Evolutionary conservation across 148 eudicot genomes (phyloP), one percentile per base, ranked within the genome.

Genomic region (Vaccinium corymbosum): DNA sequence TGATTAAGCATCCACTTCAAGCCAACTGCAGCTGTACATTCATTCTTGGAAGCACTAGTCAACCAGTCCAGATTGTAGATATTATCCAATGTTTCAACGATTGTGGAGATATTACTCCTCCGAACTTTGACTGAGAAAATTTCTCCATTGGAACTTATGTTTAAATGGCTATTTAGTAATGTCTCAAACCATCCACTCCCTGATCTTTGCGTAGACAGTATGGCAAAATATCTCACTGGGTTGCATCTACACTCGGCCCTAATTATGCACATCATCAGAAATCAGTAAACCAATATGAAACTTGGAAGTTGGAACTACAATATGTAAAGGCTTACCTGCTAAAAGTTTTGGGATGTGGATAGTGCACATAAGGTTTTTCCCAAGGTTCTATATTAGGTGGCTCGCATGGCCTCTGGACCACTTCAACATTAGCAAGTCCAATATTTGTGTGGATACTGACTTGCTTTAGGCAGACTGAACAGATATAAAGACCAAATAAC

Each of bases 131-230:
- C 92, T 50, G 96, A 94, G 89, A 95, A 95, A 22, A 95, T 89
- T 88, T 95, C 98, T 68, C 98, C 98, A 83, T 95, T 93, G 53
- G 98, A 95, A 87, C 95, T 94, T 49, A 95, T 82, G 86, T 95
- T 95, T 68, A 85, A 85, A 87, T 95, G 98, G 87, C 95, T 95
- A 70, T 95, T 95, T 49, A 95, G 80, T 84, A 95, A 90, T 55
- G 97, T 95, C 88, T 95, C 98, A 86, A 95, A 95, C 98, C 97
- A 95, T 80, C 98, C 98, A 86, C 97, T 95, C 25, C 98, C 98
- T 2, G 98, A 95, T 85, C 98, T 93, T 86, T 95, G 98, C 13
- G 93, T 92, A 15, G 98, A 95, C 83, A 94, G 42, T 57, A 95
- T 95, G 78, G 94, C 98, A 86, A 94, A 95, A 73, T 81, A 88